Base-by-base conservation (phyloP, 345 rosid genomes). In the Conringia planisiliqua region DNA sequence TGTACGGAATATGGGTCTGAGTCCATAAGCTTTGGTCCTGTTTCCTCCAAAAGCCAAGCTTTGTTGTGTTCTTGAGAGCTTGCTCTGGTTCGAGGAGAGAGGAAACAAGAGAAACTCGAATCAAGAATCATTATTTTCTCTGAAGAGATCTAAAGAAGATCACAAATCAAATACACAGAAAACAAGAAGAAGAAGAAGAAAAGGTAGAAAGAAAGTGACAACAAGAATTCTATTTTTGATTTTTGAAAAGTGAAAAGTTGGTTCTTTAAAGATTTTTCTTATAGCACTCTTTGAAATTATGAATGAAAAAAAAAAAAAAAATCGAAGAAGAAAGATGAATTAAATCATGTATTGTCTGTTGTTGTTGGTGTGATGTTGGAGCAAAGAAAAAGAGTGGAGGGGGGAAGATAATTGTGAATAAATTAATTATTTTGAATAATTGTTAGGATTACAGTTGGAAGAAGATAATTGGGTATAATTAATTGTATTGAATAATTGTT, bases 11-110 rank as follows among this genome's bases (percentile, higher is more conserved):
- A 94, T 27, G 92, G 90, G 44, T 91, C 98, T 54, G 83, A 79
- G 65, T 81, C 87, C 11, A 80, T 75, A 60, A 94, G 56, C 80
- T 84, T 88, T 13, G 89, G 67, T 38, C 89, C 90, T 11, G 95
- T 84, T 71, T 91, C 96, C 9, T 88, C 90, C 63, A 94, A 67
- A 80, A 91, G 56, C 96, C 95, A 91, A 6, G 95, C 93, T 86
- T 90, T 87, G 89, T 91, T 88, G 68, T 90, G 59, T 30, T 66
- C 71, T 27, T 62, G 74, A 3, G 61, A 63, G 42, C 72, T 66
- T 4, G 47, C 36, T 39, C 22, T 77, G 46, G 78, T 64, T 32
- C 44, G 66, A 52, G 63, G 16, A 78, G 89, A 91, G 30, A 78
- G 42, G 67, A 91, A 79, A 79, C 96, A 90, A 29, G 86, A 47